Conservation (phyloP, 2,329 filamentous ascomycete species). For the Cercospora sesami region DNA sequence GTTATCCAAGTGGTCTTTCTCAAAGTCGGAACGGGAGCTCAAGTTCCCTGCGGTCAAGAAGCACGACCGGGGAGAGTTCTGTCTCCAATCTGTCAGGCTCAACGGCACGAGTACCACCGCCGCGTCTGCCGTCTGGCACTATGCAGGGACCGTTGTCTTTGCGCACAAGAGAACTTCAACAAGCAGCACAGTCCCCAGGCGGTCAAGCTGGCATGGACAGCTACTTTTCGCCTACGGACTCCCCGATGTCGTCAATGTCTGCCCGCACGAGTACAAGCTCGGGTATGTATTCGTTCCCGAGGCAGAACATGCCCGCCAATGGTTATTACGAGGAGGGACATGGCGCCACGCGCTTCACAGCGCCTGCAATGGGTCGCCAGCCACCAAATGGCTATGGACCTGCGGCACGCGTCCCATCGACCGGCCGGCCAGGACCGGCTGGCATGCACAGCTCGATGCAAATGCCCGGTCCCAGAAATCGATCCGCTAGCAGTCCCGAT, state of each 20-base stretch:
- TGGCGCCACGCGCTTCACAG: constrained; percentile 71
- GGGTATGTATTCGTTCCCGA: constrained; percentile 77
- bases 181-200: constrained; percentile 58
- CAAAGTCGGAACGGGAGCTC: constrained; percentile 29
- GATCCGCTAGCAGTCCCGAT: constrained; percentile 93
- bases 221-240: constrained; percentile 90
- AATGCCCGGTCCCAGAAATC: constrained; percentile 59
- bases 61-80: constrained; percentile 28
- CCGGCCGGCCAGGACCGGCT: constrained; percentile 49
- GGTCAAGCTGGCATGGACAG: constrained; percentile 66
- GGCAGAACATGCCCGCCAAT: constrained; percentile 64
- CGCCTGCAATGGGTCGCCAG: constrained; percentile 78
- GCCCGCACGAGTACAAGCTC: constrained; percentile 70
- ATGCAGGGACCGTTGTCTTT: constrained; percentile 61
- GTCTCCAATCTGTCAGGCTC: constrained; percentile 12
- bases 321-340: constrained; percentile 69
- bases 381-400: constrained; percentile 63
- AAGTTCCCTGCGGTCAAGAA: constrained; percentile 29
- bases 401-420: constrained; percentile 54
- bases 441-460: constrained; percentile 55
- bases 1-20: constrained; percentile 20
- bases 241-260: constrained; percentile 64
- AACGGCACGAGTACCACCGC: constrained; percentile 59
- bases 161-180: constrained; percentile 60
- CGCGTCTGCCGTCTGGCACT: constrained; percentile 69